Conservation (phyloP, 2,329 filamentous ascomycete species). For the Rhynchosporium graminicola region DNA sequence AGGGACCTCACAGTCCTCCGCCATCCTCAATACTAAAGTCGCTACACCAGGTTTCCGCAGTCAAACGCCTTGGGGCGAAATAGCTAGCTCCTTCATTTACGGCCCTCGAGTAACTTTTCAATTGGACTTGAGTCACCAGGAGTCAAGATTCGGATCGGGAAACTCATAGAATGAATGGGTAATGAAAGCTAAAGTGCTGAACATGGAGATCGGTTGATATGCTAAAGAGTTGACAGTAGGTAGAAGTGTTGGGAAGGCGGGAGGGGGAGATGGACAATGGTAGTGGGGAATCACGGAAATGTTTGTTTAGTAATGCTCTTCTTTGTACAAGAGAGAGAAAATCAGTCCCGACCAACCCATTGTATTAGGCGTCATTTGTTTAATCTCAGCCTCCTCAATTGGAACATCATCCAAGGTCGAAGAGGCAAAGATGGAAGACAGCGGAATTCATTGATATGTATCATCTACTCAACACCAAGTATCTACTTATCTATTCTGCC, state of each 20-base stretch:
- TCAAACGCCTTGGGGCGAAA: background rate
- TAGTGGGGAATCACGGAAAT: background rate
- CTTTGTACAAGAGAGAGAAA: too few species aligned
- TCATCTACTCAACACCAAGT: slow-evolving; percentile 23
- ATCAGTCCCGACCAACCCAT: background rate
- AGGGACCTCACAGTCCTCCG: background rate
- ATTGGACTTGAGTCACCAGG: too few species aligned
- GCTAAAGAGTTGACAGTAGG: too few species aligned
- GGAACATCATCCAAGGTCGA: background rate
- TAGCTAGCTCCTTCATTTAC: slow-evolving; percentile 12
- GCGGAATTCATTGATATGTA: slow-evolving; percentile 23
- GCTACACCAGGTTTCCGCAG: slow-evolving; percentile 3
- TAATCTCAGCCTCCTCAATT: background rate
- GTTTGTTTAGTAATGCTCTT: too few species aligned
- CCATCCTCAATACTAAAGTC: slow-evolving; percentile 8
- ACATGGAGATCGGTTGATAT: too few species aligned
- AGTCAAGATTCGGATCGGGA: too few species aligned
- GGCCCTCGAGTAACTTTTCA: too few species aligned
- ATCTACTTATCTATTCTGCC: slow-evolving; percentile 12
- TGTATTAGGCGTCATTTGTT: background rate
- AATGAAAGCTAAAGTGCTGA: too few species aligned
- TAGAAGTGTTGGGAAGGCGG: background rate
- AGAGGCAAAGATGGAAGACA: background rate
- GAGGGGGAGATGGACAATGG: background rate
- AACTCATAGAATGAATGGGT: too few species aligned